Percentiles rank a stretch among this genome's conserved stretches.
Conservation (phyloP, 2,329 filamentous ascomycete species). For the Emergomyces pasteurianus region DNA sequence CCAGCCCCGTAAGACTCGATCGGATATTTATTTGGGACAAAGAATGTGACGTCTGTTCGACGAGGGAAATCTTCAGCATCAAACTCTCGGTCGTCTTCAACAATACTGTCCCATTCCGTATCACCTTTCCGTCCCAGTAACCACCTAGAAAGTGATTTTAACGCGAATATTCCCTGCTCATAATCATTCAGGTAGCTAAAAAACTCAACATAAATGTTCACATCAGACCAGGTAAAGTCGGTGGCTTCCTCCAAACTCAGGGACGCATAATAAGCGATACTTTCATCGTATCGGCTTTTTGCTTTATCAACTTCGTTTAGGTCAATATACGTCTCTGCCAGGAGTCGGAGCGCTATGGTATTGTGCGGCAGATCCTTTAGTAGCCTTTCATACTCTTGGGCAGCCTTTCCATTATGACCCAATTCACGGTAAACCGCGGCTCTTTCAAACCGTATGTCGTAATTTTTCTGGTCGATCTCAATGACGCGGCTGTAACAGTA, state of each 20-base stretch:
- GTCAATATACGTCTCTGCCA: constrained; percentile 46
- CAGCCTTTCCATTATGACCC: constrained; percentile 35
- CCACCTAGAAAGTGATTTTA: constrained; percentile 69
- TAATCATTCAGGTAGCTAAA: constrained; percentile 54
- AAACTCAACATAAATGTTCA: constrained; percentile 76
- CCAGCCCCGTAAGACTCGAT: constrained; percentile 55
- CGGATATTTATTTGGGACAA: constrained; percentile 43
- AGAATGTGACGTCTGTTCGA: constrained; percentile 50
- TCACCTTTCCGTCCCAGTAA: constrained; percentile 65
- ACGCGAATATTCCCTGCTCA: constrained; percentile 52
- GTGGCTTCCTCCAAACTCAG: constrained; percentile 33
- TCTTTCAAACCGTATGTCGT: constrained; percentile 43
- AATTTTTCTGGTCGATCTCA: constrained; percentile 39
- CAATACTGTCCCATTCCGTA: constrained; percentile 60
- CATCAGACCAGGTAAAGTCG: constrained; percentile 61
- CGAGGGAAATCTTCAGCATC: constrained; percentile 60
- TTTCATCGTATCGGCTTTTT: constrained; percentile 39
- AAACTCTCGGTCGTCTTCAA: constrained; percentile 78
- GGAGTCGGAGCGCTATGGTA: constrained; percentile 41
- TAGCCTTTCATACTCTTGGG: constrained; percentile 42
- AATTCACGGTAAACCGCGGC: constrained; percentile 44
- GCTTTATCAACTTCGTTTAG: constrained; percentile 38
- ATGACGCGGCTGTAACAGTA: constrained; percentile 45
- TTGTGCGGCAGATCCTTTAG: constrained; percentile 43
- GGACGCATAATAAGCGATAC: constrained; percentile 38